Evolutionary conservation across 2,329 filamentous ascomycete species (phyloP), one percentile per base, ranked within the genome.

Genomic region (Neoascochyta sp.): DNA sequence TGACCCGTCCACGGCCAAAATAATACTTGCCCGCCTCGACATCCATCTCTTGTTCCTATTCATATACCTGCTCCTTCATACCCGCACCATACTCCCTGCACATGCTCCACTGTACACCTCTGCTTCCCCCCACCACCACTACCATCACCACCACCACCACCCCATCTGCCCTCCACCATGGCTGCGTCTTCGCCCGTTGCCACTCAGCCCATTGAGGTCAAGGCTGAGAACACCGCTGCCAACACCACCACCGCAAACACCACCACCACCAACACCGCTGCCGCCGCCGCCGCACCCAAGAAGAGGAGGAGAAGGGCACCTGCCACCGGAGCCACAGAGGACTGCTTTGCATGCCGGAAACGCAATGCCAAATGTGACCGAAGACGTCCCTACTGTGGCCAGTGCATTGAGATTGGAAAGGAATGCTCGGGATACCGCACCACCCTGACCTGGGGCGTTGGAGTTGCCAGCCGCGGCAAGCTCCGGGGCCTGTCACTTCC

Each of bases 371-470:
- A 86, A 64, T 98, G 90, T 69, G 90, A 96, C 66, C 81, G 90
- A 50, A 80, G 87, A 58, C 78, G 90, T 52, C 90, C 90, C 7
- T 96, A 95, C 67, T 96, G 92, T 68, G 88, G 88, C 24, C 89
- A 88, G 66, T 98, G 90, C 64, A 76, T 96, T 42, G 86, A 95
- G 50, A 75, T 87, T 44, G 89, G 88, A 45, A 88, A 87, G 61
- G 88, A 94, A 58, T 96, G 90, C 68, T 88, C 86, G 16, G 90
- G 90, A 37, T 96, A 96, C 73, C 93, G 93, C 69, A 96, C 90
- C 10, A 89, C 90, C 50, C 74, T 96, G 65, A 96, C 90, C 25
- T 96, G 90, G 90, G 88, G 88, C 22, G 86, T 95, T 26, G 90
- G 90, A 29, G 90, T 96, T 36, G 90, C 90, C 34, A 95, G 89